Percentiles rank a stretch among this genome's conserved stretches.
phyloP scores from a whole-genome alignment of 495 filamentous ascomycete species.

The Annulohypoxylon nitens region DNA sequence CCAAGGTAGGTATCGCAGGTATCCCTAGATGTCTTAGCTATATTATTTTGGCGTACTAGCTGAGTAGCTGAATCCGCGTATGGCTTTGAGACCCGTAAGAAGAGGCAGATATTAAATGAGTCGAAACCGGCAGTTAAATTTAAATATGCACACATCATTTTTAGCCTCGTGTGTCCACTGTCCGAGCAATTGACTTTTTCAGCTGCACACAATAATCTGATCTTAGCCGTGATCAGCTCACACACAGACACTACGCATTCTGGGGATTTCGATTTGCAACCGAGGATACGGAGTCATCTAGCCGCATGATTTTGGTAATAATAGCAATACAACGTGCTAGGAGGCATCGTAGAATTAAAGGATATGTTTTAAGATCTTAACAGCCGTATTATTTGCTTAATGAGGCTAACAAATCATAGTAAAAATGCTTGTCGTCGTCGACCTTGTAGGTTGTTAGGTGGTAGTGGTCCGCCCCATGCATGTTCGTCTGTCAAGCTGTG shows the following conservation, averaged over 20 bases:
- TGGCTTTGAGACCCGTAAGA: background rate
- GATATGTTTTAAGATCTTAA: constrained; percentile 17
- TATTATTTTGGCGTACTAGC: background rate
- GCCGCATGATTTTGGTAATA: constrained; percentile 13
- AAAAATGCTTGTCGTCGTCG: constrained; percentile 16
- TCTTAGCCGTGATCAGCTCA: constrained; percentile 27
- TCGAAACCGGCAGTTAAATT: constrained; percentile 11
- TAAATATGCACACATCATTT: constrained; percentile 10
- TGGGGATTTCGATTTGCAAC: constrained; percentile 30
- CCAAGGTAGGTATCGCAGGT: background rate
- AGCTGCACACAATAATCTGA: constrained; percentile 41
- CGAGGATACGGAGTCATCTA: constrained; percentile 5
- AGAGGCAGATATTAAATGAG: constrained; percentile 7
- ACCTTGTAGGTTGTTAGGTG: constrained; percentile 10
- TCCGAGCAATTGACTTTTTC: constrained; percentile 39
- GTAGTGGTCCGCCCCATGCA: constrained; percentile 41
- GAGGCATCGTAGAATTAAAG: constrained; percentile 25
- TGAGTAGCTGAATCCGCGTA: constrained; percentile 14
- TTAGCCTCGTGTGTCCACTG: constrained; percentile 31
- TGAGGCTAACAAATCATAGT: constrained; percentile 41
- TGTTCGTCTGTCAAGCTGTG: constrained; percentile 34
- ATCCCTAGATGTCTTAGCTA: background rate
- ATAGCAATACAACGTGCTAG: constrained; percentile 12
- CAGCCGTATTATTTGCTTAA: constrained; percentile 39
- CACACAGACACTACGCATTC: constrained; percentile 32